phyloP scores from a whole-genome alignment of 208 protist species.

The Giardia duodenalis region DNA sequence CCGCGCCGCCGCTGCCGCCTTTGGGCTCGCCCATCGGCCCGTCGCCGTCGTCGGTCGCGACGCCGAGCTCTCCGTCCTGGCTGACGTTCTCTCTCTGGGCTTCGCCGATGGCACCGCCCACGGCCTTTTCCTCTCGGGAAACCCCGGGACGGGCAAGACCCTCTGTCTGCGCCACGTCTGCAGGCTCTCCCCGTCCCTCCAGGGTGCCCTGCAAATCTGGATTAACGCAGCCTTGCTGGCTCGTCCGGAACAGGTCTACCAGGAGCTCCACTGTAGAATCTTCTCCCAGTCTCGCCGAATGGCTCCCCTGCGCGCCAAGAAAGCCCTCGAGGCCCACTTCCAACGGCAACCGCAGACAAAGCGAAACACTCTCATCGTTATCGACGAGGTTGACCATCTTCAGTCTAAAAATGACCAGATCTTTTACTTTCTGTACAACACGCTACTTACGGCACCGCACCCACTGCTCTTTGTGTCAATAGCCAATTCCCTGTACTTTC shows the following conservation, averaged over 20 bases:
- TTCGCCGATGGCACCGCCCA: not conserved
- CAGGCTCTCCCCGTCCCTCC: not conserved
- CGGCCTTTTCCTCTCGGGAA: not conserved
- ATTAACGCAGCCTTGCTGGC: not conserved
- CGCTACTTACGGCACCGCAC: not conserved
- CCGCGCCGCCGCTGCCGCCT: not conserved
- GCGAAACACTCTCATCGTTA: not conserved
- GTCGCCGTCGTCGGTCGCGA: not conserved
- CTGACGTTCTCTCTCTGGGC: not conserved
- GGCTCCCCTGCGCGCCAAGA: not conserved
- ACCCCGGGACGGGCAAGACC: not conserved
- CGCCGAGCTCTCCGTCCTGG: not conserved
- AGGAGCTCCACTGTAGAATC: not conserved
- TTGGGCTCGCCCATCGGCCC: not conserved
- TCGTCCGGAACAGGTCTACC: not conserved
- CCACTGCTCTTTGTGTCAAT: not conserved
- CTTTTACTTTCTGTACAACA: not conserved
- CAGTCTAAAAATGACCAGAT: not conserved
- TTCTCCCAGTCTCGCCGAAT: not conserved
- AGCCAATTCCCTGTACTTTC: not conserved
- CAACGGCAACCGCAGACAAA: not conserved
- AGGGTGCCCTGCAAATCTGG: not conserved
- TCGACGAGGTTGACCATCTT: not conserved
- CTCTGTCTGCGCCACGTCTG: not conserved
- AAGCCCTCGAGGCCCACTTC: not conserved